phyloP scores from a whole-genome alignment of 352 stramenopile species.

The Globisporangium camurandrum region DNA sequence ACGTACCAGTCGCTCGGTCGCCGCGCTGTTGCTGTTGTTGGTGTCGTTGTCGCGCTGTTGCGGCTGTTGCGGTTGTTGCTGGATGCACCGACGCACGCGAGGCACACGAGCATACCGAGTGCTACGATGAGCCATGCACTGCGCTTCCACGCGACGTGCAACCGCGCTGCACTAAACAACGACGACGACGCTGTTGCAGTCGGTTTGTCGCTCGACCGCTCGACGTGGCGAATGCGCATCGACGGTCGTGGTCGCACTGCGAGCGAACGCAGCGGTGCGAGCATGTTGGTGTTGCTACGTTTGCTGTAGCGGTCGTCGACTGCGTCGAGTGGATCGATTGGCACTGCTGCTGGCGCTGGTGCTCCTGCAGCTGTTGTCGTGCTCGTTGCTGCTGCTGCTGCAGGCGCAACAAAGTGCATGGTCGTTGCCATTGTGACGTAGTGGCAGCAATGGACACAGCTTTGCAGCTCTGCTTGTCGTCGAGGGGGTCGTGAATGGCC shows the following conservation, averaged over 20 bases:
- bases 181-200: not conserved
- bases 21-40: not conserved
- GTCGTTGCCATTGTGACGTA: too few relatives aligned
- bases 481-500: not conserved
- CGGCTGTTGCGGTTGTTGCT: not conserved
- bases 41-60: conserved; percentile 1
- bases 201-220: not conserved
- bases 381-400: too few relatives aligned
- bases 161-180: conserved; percentile 1
- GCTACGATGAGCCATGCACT: conserved; percentile 28
- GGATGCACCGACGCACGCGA: not conserved
- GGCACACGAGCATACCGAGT: conserved; percentile 18
- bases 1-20: conserved; percentile 54
- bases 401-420: too few relatives aligned
- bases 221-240: conserved; percentile 34
- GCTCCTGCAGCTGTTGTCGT: too few relatives aligned
- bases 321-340: too few relatives aligned
- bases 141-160: conserved; percentile 23
- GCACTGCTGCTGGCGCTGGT: not conserved
- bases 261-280: conserved; percentile 44
- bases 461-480: too few relatives aligned
- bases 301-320: not conserved
- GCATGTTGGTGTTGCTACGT: not conserved
- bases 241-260: conserved; percentile 31
- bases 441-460: too few relatives aligned